Evolutionary conservation across 768 basidiomycete genomes (phyloP), one percentile per base, ranked within the genome.

Genomic region (Gloeostereum incarnatum): DNA sequence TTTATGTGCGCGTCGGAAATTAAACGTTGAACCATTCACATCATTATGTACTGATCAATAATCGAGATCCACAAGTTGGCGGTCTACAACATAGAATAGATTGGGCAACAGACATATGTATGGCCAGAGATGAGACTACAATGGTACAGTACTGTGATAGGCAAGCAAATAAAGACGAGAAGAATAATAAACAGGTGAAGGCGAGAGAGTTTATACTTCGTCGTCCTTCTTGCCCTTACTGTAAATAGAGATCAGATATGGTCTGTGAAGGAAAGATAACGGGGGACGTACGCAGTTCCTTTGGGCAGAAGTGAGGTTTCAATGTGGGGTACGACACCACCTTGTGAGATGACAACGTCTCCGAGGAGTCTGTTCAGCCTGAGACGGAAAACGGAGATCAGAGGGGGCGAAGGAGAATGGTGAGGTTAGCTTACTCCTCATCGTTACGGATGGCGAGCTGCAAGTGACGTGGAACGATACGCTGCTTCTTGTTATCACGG

Each of bases 391-490:
- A 17, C 24, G 22, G 35, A 22, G 20, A 1, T 5, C 26, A 9
- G 4, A 11, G 1, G n/a, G 14, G 5, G n/a, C 39, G 19, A 31
- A n/a, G n/a, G n/a, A n/a, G n/a, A n/a, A n/a, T n/a, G n/a, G n/a
- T n/a, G n/a, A n/a, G n/a, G n/a, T 73, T 72, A 59, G 71, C 71
- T 53, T 73, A 73, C 69, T 77, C 79, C 55, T 81, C 80, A 42
- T 81, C 80, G 54, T 82, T 79, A 34, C 83, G 72, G 59, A 85
- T 81, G 43, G 82, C 81, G 43, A 85, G 71, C 51, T 85, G 81
- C 31, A 85, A 58, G 60, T 85, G 83, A 47, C 83, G 73, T 18
- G 81, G 83, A 18, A 83, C 78, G 54, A 85, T 84, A 65, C 83
- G 81, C 35, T 79, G 74, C 62, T 82, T 78, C 65, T 78, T 78